These are phyloP conservation scores for Rhizophagus sp. DNA, from an alignment of 192 early-diverging fungal genomes.

Conservation along the genomic window DNA sequence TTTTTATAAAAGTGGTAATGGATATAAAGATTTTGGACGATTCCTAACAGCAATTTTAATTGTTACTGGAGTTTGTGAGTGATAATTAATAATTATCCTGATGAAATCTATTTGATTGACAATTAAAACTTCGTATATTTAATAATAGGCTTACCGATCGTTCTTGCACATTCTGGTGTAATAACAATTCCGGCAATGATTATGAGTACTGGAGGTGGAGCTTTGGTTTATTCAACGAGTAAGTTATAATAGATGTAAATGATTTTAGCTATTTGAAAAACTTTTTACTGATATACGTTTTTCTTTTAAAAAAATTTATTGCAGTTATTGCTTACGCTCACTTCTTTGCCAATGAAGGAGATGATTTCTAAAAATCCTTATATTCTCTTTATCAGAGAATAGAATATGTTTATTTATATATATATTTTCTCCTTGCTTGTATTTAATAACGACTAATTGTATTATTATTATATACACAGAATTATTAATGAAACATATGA, in stretches of 20 bases:
- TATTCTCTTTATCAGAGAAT: no score
- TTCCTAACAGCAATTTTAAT: conserved; percentile 93
- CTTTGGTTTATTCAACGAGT: conserved; percentile 92
- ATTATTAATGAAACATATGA: no score
- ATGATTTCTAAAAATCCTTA: conserved; percentile 48
- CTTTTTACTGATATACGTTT: neutral
- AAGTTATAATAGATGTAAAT: conserved; percentile 26
- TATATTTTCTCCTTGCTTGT: no score
- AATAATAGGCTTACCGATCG: conserved; percentile 70
- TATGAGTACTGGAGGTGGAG: conserved; percentile 88
- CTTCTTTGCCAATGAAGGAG: conserved; percentile 52
- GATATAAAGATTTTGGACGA: conserved; percentile 65
- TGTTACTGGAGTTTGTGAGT: conserved; percentile 84
- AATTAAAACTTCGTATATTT: neutral
- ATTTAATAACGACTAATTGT: no score
- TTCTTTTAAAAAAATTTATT: conserved; percentile 1
- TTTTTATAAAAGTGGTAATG: conserved; percentile 31
- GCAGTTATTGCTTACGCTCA: conserved; percentile 60
- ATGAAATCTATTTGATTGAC: neutral
- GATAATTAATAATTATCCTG: neutral
- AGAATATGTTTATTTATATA: no score
- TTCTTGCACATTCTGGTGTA: conserved; percentile 78
- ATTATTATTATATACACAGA: no score
- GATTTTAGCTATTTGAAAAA: no score
- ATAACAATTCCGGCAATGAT: conserved; percentile 79